Evolutionary conservation across 2,329 filamentous ascomycete genomes (phyloP), one percentile per base, ranked within the genome.

Genomic region (Colletotrichum musicola): DNA sequence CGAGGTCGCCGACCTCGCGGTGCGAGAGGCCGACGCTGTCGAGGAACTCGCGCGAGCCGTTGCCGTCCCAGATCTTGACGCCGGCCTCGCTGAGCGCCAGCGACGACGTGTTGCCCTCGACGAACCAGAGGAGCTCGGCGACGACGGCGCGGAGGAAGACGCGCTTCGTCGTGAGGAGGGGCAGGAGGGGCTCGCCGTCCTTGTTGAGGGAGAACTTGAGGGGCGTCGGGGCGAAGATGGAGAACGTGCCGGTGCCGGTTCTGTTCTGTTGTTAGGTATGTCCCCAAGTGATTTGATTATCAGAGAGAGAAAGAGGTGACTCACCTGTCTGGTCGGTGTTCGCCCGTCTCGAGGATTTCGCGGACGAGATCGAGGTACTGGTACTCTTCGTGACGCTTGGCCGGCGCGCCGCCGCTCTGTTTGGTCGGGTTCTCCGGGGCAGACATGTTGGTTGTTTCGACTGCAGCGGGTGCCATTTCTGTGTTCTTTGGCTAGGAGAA

Each of bases 31-130:
- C 95, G 1, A 96, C 88, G 71, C 85, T 90, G 83, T 99, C 95
- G 44, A 99, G 92, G 79, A 92, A 98, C 76, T 90, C 92, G 74
- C 96, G 93, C 54, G 91, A 94, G 50, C 95, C 96, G 78, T 99
- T 99, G 75, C 95, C 95, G 78, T 99, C 96, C 96, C 96, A 99
- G 78, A 99, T 99, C 81, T 97, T 97, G 75, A 99, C 90, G 35
- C 94, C 94, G 1, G 91, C 90, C 13, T 90, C 90, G 68, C 89
- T 91, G 3, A 99, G 89, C 0, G 94, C 84, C 4, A 89, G 82
- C 1, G 93, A 95, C 1, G 93, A 94, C 3, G 96, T 99, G 75
- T 85, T 89, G 75, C 94, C 96, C 51, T 90, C 88, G 73, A 99
- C 87, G 81, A 99, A 99, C 96, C 96, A 99, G 70, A 99, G 90